Evolutionary conservation across 345 rosid species (phyloP), one percentile per base, ranked within the genome.

Genomic region (Tarenaya hassleriana): DNA sequence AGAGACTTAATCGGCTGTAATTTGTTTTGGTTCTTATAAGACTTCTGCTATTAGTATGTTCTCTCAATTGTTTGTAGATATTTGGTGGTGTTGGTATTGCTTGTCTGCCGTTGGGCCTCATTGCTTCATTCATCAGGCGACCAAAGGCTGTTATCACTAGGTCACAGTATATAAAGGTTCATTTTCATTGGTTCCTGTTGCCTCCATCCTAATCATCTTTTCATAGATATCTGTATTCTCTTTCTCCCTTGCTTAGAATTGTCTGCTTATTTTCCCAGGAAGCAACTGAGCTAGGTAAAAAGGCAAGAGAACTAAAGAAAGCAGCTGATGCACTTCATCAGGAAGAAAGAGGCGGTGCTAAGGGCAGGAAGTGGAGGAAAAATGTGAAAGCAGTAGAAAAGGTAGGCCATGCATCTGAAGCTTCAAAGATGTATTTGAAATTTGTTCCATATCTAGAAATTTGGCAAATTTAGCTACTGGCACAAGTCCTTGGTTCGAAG

Each of bases 51-150:
- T n/a, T 24, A 54, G 29, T 55, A 35, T 48, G 16, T 33, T 47
- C 19, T 62, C 20, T 47, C 38, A 10, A 39, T 47, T 56, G 62
- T 64, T 41, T 37, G 58, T 77, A 91, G 98, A 91, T 91, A 60
- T 91, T 91, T 67, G 98, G 98, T 52, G 98, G 98, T 52, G 96
- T 91, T 63, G 98, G 98, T 59, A 94, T 94, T 69, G 91, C 97
- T 33, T 83, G 85, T 67, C 72, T 94, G 50, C 99, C 99, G 1
- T 46, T 94, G 62, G 97, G 99, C 67, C 99, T 94, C 55, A 83
- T 94, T 34, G 76, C 84, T 75, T 78, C 97, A 5, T 94, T 94
- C 71, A 73, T 94, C 70, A 78, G 87, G 66, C 97, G 99, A 38
- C 99, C 99, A 34, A 92, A 81, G 73, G 95, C 99, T 68, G 99